Base-by-base conservation (phyloP, 1,139 yeast genomes). In the Hansenula sp. region DNA sequence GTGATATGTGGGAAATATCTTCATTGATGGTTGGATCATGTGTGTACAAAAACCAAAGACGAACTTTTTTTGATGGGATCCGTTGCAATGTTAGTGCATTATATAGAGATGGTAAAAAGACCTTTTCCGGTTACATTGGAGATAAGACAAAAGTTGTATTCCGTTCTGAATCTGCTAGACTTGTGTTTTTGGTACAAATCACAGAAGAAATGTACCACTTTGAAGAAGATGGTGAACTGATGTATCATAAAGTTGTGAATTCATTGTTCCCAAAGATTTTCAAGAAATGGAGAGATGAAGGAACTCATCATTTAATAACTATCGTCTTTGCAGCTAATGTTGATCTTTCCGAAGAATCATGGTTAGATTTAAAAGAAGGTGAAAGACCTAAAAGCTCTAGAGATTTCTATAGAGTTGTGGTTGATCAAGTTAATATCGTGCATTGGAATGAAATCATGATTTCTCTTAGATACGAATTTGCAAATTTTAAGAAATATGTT, bases 171-270 rank as follows among this genome's bases (percentile, higher is more conserved):
- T 84, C 96, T 38, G 95, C 98, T 2, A 79, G 87, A 46, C 68
- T 91, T 47, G 77, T 90, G 12, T 87, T 91, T 41, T 71, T 94
- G 49, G 81, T 94, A 42, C 99, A 94, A 61, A 79, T 91, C 52
- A 87, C 97, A 1, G 75, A 85, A 35, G 99, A 94, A 59, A 94
- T 93, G 97, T 94, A 98, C 96, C 90, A 91, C 60, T 94, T 94
- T 63, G 98, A 93, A 64, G 97, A 91, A 59, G 86, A 85, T 54
- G 99, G 99, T 0, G 98, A 91, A 58, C 86, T 91, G 41, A 79
- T 89, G 77, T 93, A 91, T 61, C 95, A 91, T 62, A 90, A 90
- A 62, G 79, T 94, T 56, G 89, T 94, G 41, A 91, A 93, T 61
- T 87, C 95, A 19, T 72, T 93, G 46, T 80, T 94, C 47, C 99